Evolutionary conservation across 768 basidiomycete species (phyloP).

Genomic region (Calocera viscosa): DNA sequence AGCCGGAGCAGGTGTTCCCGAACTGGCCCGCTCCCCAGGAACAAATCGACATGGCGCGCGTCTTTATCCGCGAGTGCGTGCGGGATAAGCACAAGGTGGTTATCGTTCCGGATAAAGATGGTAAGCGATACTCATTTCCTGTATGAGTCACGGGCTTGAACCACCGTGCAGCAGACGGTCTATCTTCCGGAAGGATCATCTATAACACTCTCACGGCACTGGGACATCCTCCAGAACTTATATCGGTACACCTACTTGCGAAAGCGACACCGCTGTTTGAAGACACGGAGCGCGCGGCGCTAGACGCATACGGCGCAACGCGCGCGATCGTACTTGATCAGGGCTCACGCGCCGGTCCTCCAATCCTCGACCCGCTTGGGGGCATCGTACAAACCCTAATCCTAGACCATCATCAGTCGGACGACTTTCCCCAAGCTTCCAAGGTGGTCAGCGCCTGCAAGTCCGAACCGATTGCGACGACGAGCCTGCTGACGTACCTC

Average conservation of each 20-base stretch:
- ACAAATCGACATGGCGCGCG: slow-evolving; percentile 24
- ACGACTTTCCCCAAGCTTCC: slow-evolving; percentile 30
- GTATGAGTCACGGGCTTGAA: not conserved
- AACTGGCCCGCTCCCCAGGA: slow-evolving; percentile 30
- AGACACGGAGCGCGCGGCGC: slow-evolving; percentile 23
- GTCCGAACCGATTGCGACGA: slow-evolving; percentile 33
- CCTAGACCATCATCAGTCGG: slow-evolving; percentile 38
- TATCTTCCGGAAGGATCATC: slow-evolving; percentile 28
- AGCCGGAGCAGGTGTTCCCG: not conserved
- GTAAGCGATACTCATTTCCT: slow-evolving; percentile 22
- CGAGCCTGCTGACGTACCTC: slow-evolving; percentile 34
- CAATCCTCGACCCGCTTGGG: slow-evolving; percentile 22
- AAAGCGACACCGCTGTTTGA: slow-evolving; percentile 35
- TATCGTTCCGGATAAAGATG: slow-evolving; percentile 39
- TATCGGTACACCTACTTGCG: slow-evolving; percentile 31
- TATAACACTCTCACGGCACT: slow-evolving; percentile 31
- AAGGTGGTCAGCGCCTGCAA: slow-evolving; percentile 33
- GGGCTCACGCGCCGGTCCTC: slow-evolving; percentile 32
- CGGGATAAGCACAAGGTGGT: slow-evolving; percentile 17
- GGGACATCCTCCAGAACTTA: slow-evolving; percentile 24
- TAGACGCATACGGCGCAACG: slow-evolving; percentile 23
- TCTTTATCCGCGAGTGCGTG: slow-evolving; percentile 27
- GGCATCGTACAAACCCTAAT: slow-evolving; percentile 26
- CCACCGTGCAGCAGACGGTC: slow-evolving; percentile 24
- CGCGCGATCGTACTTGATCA: slow-evolving; percentile 36